Percentiles rank a stretch among this genome's conserved stretches.
Conservation (phyloP, 495 filamentous ascomycete species). For the Lophiotrema nucula region DNA sequence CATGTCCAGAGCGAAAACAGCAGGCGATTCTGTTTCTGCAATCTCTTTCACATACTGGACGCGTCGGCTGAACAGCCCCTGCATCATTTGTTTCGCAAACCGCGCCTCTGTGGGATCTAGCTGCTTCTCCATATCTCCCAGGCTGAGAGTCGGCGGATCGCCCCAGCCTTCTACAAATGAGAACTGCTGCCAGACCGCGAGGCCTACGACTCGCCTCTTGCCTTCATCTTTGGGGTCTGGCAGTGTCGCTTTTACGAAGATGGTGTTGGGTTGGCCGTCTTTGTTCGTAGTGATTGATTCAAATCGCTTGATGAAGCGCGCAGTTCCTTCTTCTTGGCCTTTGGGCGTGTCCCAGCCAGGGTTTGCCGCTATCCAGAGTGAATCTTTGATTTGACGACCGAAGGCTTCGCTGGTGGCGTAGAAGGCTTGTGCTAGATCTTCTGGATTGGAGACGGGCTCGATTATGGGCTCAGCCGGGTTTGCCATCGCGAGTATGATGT, state of each 20-base stretch:
- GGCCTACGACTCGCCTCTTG: conserved; percentile 40
- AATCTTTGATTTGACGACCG: conserved; percentile 44
- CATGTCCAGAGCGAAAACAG: conserved; percentile 19
- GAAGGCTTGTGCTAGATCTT: conserved; percentile 10
- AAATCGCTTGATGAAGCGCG: conserved; percentile 40
- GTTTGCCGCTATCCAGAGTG: conserved; percentile 46
- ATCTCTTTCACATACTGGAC: conserved; percentile 11
- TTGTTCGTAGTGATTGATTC: conserved; percentile 33
- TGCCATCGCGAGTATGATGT: background rate
- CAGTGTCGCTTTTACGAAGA: conserved; percentile 49
- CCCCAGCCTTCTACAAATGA: conserved; percentile 43
- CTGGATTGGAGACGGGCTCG: background rate
- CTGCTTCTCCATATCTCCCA: conserved; percentile 30
- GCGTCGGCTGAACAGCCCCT: conserved; percentile 5
- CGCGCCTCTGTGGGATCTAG: conserved; percentile 38
- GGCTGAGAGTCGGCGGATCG: conserved; percentile 35
- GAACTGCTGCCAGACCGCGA: conserved; percentile 44
- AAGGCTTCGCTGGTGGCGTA: conserved; percentile 38
- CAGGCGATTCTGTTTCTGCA: conserved; percentile 2
- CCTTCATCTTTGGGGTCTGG: conserved; percentile 18
- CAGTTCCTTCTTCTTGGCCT: conserved; percentile 36
- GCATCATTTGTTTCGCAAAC: conserved; percentile 13
- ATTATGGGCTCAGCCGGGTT: background rate
- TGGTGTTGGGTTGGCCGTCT: conserved; percentile 43
- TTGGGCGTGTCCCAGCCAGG: conserved; percentile 47